These are phyloP conservation scores for Xylariales sp. DNA, from an alignment of 2,329 filamentous ascomycete species.

Conservation along the genomic window DNA sequence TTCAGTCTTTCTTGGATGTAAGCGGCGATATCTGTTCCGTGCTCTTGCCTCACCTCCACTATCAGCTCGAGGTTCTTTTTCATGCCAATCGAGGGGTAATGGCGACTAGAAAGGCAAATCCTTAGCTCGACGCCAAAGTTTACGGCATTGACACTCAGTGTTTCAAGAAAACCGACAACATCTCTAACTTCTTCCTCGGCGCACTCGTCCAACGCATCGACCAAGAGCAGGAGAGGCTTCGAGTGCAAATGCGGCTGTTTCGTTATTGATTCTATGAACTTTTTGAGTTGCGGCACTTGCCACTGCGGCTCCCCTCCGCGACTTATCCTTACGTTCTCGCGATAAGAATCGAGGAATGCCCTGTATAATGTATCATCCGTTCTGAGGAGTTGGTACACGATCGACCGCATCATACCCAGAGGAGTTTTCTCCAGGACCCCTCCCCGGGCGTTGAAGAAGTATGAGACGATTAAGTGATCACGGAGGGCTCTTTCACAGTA, in stretches of 20 bases:
- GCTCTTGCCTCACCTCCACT: neutral
- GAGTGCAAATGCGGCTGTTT: neutral
- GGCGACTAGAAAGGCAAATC: constrained; percentile 20
- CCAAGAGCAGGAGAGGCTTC: neutral
- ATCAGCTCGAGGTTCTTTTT: constrained; percentile 1
- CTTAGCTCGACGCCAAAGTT: neutral
- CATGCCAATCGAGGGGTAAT: constrained; percentile 15
- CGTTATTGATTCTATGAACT: constrained; percentile 4
- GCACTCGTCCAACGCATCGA: constrained; percentile 29
- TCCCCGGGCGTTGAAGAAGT: constrained; percentile 44
- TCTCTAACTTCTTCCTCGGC: neutral
- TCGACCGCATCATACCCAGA: constrained; percentile 39
- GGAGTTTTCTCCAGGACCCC: constrained; percentile 39
- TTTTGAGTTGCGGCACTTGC: neutral
- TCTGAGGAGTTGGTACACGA: constrained; percentile 39
- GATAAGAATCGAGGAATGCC: neutral
- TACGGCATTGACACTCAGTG: neutral
- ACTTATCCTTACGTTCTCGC: neutral
- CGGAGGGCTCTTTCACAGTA: constrained; percentile 19
- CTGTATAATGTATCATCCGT: constrained; percentile 4
- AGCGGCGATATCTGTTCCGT: constrained; percentile 3
- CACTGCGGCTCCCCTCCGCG: neutral
- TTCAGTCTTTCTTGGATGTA: neutral
- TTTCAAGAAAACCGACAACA: constrained; percentile 15
- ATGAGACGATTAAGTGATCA: constrained; percentile 31